Evolutionary conservation across 768 basidiomycete species (phyloP).

Genomic region (Mycena belliarum): DNA sequence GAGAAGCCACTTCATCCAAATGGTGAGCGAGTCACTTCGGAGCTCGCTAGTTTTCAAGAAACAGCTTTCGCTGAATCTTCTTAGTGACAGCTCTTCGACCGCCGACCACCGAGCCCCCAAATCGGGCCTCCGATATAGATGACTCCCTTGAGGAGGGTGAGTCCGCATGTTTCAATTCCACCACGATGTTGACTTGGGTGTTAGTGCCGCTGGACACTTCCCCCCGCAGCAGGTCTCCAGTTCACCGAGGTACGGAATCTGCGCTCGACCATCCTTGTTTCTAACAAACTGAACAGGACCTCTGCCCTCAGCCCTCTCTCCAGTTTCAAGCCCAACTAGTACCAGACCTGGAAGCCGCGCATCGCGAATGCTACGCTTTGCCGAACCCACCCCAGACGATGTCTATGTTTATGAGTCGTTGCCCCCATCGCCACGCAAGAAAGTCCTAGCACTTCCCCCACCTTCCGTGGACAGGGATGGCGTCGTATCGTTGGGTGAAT

Average conservation of each 20-base stretch:
- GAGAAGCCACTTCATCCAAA: not conserved
- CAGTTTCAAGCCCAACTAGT: constrained; percentile 36
- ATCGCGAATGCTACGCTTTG: constrained; percentile 69
- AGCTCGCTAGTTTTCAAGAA: not conserved
- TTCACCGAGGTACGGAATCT: not conserved
- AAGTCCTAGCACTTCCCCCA: constrained; percentile 59
- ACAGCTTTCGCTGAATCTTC: not conserved
- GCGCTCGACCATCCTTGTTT: not conserved
- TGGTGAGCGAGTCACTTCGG: not conserved
- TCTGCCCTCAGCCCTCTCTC: constrained; percentile 44
- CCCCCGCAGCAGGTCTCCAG: not conserved
- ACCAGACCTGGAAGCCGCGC: constrained; percentile 58
- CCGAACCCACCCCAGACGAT: constrained; percentile 71
- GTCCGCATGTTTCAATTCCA: not conserved
- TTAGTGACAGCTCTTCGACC: not conserved
- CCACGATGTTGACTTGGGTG: not conserved
- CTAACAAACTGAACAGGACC: constrained; percentile 28
- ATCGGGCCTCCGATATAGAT: not conserved
- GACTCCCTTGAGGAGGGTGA: not conserved
- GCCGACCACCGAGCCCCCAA: not conserved
- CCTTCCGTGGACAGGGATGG: constrained; percentile 39
- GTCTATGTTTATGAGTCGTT: constrained; percentile 83
- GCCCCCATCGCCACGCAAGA: constrained; percentile 71
- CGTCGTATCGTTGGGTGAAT: constrained; percentile 41
- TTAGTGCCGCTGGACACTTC: constrained; percentile 1